Evolutionary conservation across 2,329 filamentous ascomycete genomes (phyloP), one percentile per base, ranked within the genome.

Genomic region (Uncinocarpus reesii): DNA sequence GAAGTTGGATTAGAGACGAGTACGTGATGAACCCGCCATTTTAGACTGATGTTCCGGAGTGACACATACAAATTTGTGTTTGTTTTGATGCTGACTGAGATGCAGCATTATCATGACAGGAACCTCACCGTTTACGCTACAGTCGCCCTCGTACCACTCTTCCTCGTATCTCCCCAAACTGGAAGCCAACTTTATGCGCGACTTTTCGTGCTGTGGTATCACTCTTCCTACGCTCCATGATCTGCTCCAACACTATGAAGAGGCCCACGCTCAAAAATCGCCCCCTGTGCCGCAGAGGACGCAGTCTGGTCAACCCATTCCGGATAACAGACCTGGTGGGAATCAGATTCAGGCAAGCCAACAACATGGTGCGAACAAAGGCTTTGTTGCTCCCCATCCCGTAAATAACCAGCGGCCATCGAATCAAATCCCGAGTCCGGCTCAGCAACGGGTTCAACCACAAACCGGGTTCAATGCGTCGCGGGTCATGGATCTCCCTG

Each of bases 1-100:
- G 90, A 54, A 96, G 90, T 62, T 96, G 93, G 75, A 92, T 98
- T 67, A 79, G 86, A 66, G 90, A 98, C 71, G 92, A 98, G 92
- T 98, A 80, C 80, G 90, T 83, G 38, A 48, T 34, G 45, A 41
- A 42, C 28, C 34, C 37, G 23, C 18, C 10, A 41, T 49, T 52
- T 23, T 11, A 15, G 8, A 4, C 18, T 28, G n/a, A 5, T 28
- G 15, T 20, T 16, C 1, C 26, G 3, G 11, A 8, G 4, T 11
- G 11, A 16, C 26, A 7, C 18, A 7, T 28, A 15, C 10, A 23
- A 11, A 23, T 3, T 7, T 11, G 7, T 40, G 37, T 8, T 18
- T 11, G 20, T 10, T n/a, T 21, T 38, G 41, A 37, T 49, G 38
- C 43, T 38, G 38, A 49, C 23, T 73, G 34, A 37, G 37, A 50